Evolutionary conservation across 2,329 filamentous ascomycete species (phyloP).

Genomic region (Xylariaceae sp.): DNA sequence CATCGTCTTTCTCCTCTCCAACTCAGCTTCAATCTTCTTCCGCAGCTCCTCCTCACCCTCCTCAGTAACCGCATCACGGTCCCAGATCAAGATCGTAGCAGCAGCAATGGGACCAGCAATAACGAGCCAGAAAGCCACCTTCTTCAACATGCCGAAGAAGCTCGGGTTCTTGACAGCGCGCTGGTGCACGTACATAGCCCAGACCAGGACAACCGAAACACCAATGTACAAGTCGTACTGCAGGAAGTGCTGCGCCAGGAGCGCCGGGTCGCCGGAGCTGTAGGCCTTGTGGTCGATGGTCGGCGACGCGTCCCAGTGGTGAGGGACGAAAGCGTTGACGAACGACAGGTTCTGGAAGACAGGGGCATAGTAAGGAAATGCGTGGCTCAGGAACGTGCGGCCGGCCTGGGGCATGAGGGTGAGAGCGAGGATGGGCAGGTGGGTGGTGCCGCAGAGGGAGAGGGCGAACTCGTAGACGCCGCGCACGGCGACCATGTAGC

Average conservation of each 20-base stretch:
- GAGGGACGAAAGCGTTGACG: slow-evolving; percentile 26
- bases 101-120: slow-evolving; percentile 25
- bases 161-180: slow-evolving; percentile 21
- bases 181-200: slow-evolving; percentile 29
- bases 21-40: slow-evolving; percentile 10
- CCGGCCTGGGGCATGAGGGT: slow-evolving; percentile 21
- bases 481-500: slow-evolving; percentile 24
- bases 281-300: slow-evolving; percentile 18
- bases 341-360: slow-evolving; percentile 26
- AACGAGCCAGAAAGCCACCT: slow-evolving; percentile 26
- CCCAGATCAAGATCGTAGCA: slow-evolving; percentile 26
- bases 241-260: slow-evolving; percentile 27
- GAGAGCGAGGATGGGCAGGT: slow-evolving; percentile 26
- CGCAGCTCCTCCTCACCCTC: slow-evolving; percentile 24
- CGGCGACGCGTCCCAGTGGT: slow-evolving; percentile 17
- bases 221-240: slow-evolving; percentile 31
- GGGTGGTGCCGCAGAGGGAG: slow-evolving; percentile 22
- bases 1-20: slow-evolving; percentile 7
- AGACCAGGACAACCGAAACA: slow-evolving; percentile 25
- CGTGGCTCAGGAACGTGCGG: slow-evolving; percentile 22
- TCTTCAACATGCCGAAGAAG: slow-evolving; percentile 19
- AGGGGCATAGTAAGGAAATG: slow-evolving; percentile 19
- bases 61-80: slow-evolving; percentile 27
- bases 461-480: slow-evolving; percentile 31
- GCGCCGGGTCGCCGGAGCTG: slow-evolving; percentile 24